Percentiles rank a stretch among this genome's conserved stretches.
Conservation (phyloP, 2,329 filamentous ascomycete species). For the Coleophoma crateriformis region DNA sequence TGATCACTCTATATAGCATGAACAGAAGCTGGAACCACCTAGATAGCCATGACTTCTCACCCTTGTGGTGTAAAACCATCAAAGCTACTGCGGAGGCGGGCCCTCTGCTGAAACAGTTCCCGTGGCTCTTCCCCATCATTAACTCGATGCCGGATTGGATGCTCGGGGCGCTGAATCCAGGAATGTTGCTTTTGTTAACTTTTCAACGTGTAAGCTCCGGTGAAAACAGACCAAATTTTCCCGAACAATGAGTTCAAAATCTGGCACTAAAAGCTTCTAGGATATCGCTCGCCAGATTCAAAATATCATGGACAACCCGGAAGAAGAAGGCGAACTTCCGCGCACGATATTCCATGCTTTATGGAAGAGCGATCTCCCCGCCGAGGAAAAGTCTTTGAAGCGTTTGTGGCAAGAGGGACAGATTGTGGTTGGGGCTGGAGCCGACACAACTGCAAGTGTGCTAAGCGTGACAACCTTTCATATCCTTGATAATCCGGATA, state of each 20-base stretch:
- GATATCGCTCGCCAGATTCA: background rate
- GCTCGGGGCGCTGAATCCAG: conserved; percentile 5
- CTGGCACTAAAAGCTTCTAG: no score
- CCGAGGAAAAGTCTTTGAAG: conserved; percentile 7
- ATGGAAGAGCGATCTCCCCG: conserved; percentile 9
- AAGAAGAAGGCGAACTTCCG: conserved; percentile 3
- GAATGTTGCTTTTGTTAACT: conserved; percentile 9
- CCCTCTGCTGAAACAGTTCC: conserved; percentile 14
- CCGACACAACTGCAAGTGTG: conserved; percentile 11
- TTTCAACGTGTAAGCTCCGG: conserved; percentile 7
- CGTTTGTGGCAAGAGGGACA: conserved; percentile 15
- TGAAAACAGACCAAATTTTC: no score
- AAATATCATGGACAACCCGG: conserved; percentile 1
- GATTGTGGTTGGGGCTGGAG: conserved; percentile 13
- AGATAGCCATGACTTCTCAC: conserved; percentile 15
- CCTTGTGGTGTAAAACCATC: conserved; percentile 12
- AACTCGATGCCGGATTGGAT: conserved; percentile 6
- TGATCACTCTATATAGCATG: conserved; percentile 24
- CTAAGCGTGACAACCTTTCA: conserved; percentile 10
- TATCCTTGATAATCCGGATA: conserved; percentile 11
- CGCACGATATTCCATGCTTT: conserved; percentile 13
- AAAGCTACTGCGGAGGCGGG: conserved; percentile 7
- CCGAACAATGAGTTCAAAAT: no score
- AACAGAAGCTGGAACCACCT: conserved; percentile 16
- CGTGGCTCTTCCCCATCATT: conserved; percentile 8